Base-by-base conservation (phyloP, 73 alveolate species). In the Stentor roeselii region DNA sequence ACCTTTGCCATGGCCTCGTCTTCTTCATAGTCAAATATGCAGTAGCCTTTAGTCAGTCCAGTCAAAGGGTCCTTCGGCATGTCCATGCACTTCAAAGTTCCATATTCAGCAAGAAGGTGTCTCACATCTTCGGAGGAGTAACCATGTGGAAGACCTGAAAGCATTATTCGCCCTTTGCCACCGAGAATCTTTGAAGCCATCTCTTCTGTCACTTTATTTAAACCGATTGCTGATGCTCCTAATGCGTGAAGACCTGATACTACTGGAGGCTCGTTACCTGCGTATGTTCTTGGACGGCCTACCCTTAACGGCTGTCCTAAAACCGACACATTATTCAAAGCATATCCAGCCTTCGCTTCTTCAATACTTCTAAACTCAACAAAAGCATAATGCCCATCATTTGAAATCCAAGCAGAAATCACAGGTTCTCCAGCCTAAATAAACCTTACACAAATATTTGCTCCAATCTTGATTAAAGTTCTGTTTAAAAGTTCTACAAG, bases 371-470 rank as follows among this genome's bases (percentile, higher is more conserved):
- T 88, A 76, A 95, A 95, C 84, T 95, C 99, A 3, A 95, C 96
- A 87, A 95, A 95, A 6, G 99, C 99, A 85, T 92, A 95, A 84
- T 95, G 97, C 2, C 99, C 99, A 93, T 95, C 99, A 11, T 95
- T 87, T 39, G 95, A 86, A 0, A 95, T 93, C 98, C 99, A 95
- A 0, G 97, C 93, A 36, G 92, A 86, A 3, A 95, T 88, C 36
- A 93, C 92, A 34, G 98, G 98, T 32, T 84, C 91, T 35, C 95
- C 98, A 37, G 91, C 94, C 58, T 90, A 80, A 74, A 90, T 27
- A 32, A 36, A 0, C 58, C 14, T n/a, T 60, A 30, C 85, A n/a
- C 82, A 82, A 27, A 39, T 58, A 84, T 76, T 76, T 40, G 78
- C 89, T 58, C 87, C 89, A 50, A 93, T 76, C 36, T 95, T 88